These are phyloP conservation scores for Galerina marginata DNA, from an alignment of 768 basidiomycete species.

Conservation along the genomic window DNA sequence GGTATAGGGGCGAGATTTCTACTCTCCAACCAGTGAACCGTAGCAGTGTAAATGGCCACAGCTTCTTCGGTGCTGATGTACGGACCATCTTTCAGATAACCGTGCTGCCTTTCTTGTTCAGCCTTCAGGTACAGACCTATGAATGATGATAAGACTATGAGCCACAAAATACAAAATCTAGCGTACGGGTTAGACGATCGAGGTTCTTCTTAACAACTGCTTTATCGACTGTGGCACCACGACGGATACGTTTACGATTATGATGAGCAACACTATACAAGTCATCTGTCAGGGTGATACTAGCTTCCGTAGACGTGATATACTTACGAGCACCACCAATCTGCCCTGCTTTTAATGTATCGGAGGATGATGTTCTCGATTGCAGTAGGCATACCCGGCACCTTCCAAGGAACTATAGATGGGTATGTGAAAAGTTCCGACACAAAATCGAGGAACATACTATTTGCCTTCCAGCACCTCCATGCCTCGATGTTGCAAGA, in stretches of 20 bases:
- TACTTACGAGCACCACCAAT: slow-evolving; percentile 95
- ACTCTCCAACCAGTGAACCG: slow-evolving; percentile 98
- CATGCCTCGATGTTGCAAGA: slow-evolving; percentile 98
- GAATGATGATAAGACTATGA: slow-evolving; percentile 10
- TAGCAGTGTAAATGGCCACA: slow-evolving; percentile 97
- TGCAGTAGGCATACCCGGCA: slow-evolving; percentile 98
- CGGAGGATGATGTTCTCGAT: slow-evolving; percentile 99
- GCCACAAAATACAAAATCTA: not conserved
- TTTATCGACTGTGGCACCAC: slow-evolving; percentile 97
- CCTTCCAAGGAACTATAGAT: slow-evolving; percentile 91
- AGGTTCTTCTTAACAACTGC: slow-evolving; percentile 99
- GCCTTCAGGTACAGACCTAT: slow-evolving; percentile 93
- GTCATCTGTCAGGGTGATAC: not conserved
- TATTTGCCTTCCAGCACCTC: slow-evolving; percentile 97
- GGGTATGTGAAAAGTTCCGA: not conserved
- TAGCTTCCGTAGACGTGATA: not conserved
- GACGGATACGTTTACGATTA: slow-evolving; percentile 95
- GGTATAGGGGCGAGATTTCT: slow-evolving; percentile 98
- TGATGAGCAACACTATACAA: slow-evolving; percentile 87
- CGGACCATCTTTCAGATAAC: slow-evolving; percentile 98
- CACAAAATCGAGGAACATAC: slow-evolving; percentile 39
- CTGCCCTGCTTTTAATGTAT: slow-evolving; percentile 99
- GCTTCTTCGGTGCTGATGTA: slow-evolving; percentile 99
- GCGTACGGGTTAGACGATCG: slow-evolving; percentile 89
- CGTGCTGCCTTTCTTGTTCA: slow-evolving; percentile 98